phyloP scores from a whole-genome alignment of 352 stramenopile species.

The Plasmopara viticola region DNA sequence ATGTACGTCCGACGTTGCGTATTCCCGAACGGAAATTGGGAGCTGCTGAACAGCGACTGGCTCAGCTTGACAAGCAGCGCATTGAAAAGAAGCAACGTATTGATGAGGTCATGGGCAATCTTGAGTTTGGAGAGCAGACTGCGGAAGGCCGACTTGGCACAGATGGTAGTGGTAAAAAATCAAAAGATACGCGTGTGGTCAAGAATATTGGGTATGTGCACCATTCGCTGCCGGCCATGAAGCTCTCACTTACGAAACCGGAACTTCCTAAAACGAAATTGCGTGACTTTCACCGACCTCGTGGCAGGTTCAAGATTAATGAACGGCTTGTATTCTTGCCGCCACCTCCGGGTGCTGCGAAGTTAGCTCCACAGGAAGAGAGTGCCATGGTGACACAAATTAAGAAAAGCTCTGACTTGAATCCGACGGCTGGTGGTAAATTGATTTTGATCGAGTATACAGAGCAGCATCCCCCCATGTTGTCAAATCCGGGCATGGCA shows the following conservation, averaged over 20 bases:
- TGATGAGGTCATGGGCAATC: slow-evolving; percentile 70
- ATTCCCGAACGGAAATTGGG: slow-evolving; percentile 80
- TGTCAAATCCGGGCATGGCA: slow-evolving; percentile 78
- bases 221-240: slow-evolving; percentile 82
- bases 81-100: slow-evolving; percentile 79
- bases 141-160: slow-evolving; percentile 54
- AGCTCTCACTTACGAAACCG: slow-evolving; percentile 79
- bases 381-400: slow-evolving; percentile 78
- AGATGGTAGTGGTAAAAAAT: slow-evolving; percentile 69
- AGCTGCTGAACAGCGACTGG: slow-evolving; percentile 61
- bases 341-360: slow-evolving; percentile 36
- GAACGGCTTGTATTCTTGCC: slow-evolving; percentile 51
- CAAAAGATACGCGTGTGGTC: slow-evolving; percentile 76
- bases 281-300: slow-evolving; percentile 75
- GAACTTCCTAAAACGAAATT: slow-evolving; percentile 78
- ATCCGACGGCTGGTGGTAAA: slow-evolving; percentile 64
- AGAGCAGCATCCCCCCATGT: slow-evolving; percentile 74
- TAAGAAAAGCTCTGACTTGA: slow-evolving; percentile 82
- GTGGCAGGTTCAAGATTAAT: slow-evolving; percentile 85
- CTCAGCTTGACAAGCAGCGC: slow-evolving; percentile 68
- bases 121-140: slow-evolving; percentile 74
- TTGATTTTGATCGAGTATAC: slow-evolving; percentile 83
- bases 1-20: slow-evolving; percentile 69
- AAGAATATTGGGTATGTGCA: slow-evolving; percentile 84
- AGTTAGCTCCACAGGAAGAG: slow-evolving; percentile 51